Evolutionary conservation across 1,284 basidiomycete genomes (phyloP).

Genomic region (Uromyces viciae-fabae): DNA sequence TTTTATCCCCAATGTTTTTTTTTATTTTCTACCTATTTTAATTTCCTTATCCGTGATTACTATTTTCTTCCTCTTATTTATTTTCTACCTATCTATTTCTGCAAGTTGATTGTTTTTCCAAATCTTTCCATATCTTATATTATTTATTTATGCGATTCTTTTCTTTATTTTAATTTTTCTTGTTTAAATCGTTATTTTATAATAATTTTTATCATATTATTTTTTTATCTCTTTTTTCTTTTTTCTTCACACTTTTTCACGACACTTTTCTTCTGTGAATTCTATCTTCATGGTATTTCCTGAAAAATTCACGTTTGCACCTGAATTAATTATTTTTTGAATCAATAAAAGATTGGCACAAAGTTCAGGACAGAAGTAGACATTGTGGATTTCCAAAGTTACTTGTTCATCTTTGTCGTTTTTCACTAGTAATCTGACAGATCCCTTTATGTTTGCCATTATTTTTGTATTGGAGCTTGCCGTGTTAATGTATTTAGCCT

Average conservation of each 20-base stretch:
- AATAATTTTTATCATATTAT: neutral
- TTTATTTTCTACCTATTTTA: neutral
- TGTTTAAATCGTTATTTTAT: neutral
- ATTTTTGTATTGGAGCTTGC: neutral
- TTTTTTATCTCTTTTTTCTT: neutral
- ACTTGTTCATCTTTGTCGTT: neutral
- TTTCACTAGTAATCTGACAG: neutral
- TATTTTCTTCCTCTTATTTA: neutral
- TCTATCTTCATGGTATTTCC: neutral
- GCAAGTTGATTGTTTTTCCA: neutral
- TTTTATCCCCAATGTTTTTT: neutral
- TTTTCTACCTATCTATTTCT: neutral
- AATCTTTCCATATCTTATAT: neutral
- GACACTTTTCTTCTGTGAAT: neutral
- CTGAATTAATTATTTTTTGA: neutral
- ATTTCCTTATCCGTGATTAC: neutral
- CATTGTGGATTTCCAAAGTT: neutral
- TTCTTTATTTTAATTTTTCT: neutral
- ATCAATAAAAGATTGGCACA: neutral
- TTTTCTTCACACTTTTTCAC: neutral
- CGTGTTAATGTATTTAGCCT: neutral
- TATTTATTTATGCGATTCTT: neutral
- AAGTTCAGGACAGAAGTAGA: neutral
- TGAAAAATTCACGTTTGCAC: neutral
- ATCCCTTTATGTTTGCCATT: neutral